These are phyloP conservation scores for Mucor lusitanicus DNA, from an alignment of 371 early-diverging fungal genomes.

Conservation along the genomic window DNA sequence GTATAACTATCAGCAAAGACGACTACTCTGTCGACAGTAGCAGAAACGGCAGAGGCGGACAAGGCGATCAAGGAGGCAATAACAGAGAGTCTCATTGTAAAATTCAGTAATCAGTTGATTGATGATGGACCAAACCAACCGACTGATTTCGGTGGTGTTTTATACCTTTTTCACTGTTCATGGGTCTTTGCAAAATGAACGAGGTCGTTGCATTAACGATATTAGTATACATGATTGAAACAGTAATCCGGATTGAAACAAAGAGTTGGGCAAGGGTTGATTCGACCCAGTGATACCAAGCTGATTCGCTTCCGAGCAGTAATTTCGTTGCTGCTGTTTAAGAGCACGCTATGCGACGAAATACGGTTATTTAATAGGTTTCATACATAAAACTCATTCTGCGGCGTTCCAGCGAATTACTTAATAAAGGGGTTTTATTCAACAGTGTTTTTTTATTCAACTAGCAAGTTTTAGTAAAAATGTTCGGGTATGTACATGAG, in stretches of 20 bases:
- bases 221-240: too few species aligned
- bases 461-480: background rate
- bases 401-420: too few species aligned
- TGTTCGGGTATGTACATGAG: background rate
- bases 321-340: too few species aligned
- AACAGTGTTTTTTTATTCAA: background rate
- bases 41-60: slow-evolving; percentile 17
- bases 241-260: too few species aligned
- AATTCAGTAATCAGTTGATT: background rate
- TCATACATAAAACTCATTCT: too few species aligned
- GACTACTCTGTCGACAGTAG: slow-evolving; percentile 23
- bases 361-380: too few species aligned
- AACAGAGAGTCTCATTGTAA: slow-evolving; percentile 8
- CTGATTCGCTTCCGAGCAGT: too few species aligned
- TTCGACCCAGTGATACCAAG: too few species aligned
- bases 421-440: background rate
- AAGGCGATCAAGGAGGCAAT: slow-evolving; percentile 4
- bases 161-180: background rate
- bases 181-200: background rate
- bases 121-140: background rate
- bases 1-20: slow-evolving; percentile 31
- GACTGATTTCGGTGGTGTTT: background rate
- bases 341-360: too few species aligned
- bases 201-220: too few species aligned
- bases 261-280: too few species aligned